Evolutionary conservation across 2,329 filamentous ascomycete genomes (phyloP).

Genomic region (Paramyrothecium roridum): DNA sequence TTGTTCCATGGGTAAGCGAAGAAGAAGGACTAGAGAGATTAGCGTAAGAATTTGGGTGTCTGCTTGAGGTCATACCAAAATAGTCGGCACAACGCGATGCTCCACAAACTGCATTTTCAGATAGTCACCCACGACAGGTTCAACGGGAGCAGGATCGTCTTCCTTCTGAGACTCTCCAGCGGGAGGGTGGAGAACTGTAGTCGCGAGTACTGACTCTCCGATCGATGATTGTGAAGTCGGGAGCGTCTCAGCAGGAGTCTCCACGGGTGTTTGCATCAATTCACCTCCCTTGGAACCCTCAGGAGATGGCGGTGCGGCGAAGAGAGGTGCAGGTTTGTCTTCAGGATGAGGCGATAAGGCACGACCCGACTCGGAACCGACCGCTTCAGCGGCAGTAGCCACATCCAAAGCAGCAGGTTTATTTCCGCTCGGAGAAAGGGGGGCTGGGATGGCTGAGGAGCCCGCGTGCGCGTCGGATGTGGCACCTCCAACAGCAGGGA

Average conservation of each 20-base stretch:
- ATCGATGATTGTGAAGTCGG: conserved; percentile 1
- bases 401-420: conserved; percentile 9
- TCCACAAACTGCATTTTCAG: conserved; percentile 97
- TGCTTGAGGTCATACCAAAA: conserved; percentile 71
- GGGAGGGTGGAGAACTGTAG: conserved; percentile 5
- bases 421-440: conserved; percentile 4
- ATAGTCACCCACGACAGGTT: conserved; percentile 87
- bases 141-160: conserved; percentile 17
- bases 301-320: conserved; percentile 26
- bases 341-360: conserved; percentile 55
- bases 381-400: conserved; percentile 6
- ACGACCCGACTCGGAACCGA: conserved; percentile 8
- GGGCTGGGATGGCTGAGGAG: no score
- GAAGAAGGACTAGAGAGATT: conserved; percentile 74
- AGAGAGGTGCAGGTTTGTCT: conserved; percentile 65
- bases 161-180: conserved; percentile 10
- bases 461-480: no score
- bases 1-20: conserved; percentile 99
- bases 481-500: conserved; percentile 12
- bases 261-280: conserved; percentile 5
- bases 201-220: conserved; percentile 3
- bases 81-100: conserved; percentile 89
- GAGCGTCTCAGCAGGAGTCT: conserved; percentile 5
- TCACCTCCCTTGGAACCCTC: conserved; percentile 19
- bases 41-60: conserved; percentile 4